Conservation (phyloP, 2,329 filamentous ascomycete genomes). For the Sporothrix schenckii region DNA sequence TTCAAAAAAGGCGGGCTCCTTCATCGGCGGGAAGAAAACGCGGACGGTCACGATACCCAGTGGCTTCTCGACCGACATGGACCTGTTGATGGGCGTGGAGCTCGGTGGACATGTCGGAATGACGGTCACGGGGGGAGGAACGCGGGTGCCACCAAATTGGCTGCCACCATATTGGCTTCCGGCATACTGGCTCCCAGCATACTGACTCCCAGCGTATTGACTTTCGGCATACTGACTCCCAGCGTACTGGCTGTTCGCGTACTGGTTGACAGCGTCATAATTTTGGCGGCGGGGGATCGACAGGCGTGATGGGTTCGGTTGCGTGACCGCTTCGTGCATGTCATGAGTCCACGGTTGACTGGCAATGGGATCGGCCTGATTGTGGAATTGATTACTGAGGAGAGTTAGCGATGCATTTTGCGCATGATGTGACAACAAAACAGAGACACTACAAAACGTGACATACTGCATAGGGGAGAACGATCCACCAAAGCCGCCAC, state of each 20-base stretch:
- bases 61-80: slow-evolving; percentile 79
- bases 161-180: slow-evolving; percentile 45
- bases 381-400: slow-evolving; percentile 42
- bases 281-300: slow-evolving; percentile 43
- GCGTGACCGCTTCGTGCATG: slow-evolving; percentile 75
- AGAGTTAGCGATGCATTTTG: neutral
- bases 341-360: slow-evolving; percentile 89
- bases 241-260: slow-evolving; percentile 32
- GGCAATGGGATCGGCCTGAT: slow-evolving; percentile 60
- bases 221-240: slow-evolving; percentile 34
- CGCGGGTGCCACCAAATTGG: slow-evolving; percentile 34
- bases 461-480: slow-evolving; percentile 63
- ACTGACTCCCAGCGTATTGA: slow-evolving; percentile 46
- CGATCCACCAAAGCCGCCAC: slow-evolving; percentile 58
- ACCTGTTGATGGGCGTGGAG: slow-evolving; percentile 69
- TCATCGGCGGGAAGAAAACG: slow-evolving; percentile 77
- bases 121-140: slow-evolving; percentile 44
- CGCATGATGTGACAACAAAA: neutral
- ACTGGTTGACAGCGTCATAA: slow-evolving; percentile 23
- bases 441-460: slow-evolving; percentile 19
- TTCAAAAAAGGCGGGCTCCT: slow-evolving; percentile 69
- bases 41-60: slow-evolving; percentile 85
- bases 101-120: slow-evolving; percentile 63
- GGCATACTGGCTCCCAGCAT: slow-evolving; percentile 19
- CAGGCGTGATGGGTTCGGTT: slow-evolving; percentile 44